A percentile compares a stretch with the other conserved stretches of the same genome.
These are phyloP conservation scores for Aspergillus udagawae DNA, from an alignment of 2,329 filamentous ascomycete species.

Conservation along the genomic window DNA sequence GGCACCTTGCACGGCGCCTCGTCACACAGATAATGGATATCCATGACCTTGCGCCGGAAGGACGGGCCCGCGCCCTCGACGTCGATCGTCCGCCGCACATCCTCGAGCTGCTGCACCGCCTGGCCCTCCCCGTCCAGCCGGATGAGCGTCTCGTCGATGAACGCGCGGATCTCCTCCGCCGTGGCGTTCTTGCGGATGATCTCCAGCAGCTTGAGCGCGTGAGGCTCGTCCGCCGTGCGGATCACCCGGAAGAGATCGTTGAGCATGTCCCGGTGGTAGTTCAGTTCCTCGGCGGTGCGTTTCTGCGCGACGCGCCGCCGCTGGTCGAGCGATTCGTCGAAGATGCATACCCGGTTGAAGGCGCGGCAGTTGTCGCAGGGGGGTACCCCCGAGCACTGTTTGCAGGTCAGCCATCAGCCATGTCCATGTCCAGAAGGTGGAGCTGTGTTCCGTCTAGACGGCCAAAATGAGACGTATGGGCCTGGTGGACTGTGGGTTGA, in stretches of 20 bases:
- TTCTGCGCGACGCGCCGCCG: conserved; percentile 39
- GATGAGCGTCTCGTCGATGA: conserved; percentile 29
- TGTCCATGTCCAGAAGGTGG: no score
- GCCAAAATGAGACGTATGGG: not conserved
- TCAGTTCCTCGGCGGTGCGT: conserved; percentile 37
- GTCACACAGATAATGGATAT: conserved; percentile 38
- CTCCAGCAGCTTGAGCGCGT: conserved; percentile 27
- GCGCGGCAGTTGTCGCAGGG: conserved; percentile 39
- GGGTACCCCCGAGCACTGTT: conserved; percentile 33
- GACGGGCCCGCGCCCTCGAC: conserved; percentile 29
- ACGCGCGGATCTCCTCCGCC: conserved; percentile 33
- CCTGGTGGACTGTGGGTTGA: not conserved
- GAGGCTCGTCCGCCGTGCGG: conserved; percentile 27
- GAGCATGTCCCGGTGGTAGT: conserved; percentile 37
- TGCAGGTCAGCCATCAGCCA: not conserved
- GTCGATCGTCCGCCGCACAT: conserved; percentile 25
- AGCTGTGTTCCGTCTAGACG: no score
- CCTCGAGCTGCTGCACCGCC: conserved; percentile 23
- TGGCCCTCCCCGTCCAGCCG: conserved; percentile 9
- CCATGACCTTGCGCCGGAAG: conserved; percentile 38
- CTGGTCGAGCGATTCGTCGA: conserved; percentile 60
- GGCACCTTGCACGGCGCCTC: conserved; percentile 33
- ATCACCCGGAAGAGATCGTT: conserved; percentile 35
- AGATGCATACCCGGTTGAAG: conserved; percentile 42
- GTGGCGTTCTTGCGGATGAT: conserved; percentile 34